Percentiles rank a stretch among this genome's conserved stretches.
These are phyloP conservation scores for Ramaria sp. DNA, from an alignment of 768 basidiomycete species.

Conservation along the genomic window DNA sequence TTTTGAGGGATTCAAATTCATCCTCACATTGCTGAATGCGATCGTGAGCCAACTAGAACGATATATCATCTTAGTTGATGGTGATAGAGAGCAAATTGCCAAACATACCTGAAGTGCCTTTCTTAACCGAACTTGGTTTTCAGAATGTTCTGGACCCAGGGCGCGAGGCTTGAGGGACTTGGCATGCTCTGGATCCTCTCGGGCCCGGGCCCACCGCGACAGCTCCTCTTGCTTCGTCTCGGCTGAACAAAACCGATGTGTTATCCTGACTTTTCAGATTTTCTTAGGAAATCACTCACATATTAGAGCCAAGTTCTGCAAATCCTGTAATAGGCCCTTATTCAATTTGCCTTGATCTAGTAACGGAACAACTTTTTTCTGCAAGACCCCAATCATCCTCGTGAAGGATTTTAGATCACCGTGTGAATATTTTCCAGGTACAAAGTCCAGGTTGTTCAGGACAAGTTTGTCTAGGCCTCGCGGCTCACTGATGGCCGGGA, in stretches of 20 bases:
- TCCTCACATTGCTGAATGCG: constrained; percentile 74
- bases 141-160: constrained; percentile 83
- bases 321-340: constrained; percentile 35
- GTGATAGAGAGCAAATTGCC: background rate
- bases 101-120: constrained; percentile 54
- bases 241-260: constrained; percentile 32
- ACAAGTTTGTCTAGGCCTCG: constrained; percentile 16
- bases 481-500: constrained; percentile 11
- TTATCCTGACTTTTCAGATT: constrained; percentile 18
- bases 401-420: constrained; percentile 44
- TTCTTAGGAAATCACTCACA: constrained; percentile 27
- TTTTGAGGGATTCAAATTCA: constrained; percentile 58
- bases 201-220: constrained; percentile 65
- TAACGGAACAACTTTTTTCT: constrained; percentile 41
- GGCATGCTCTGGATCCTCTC: constrained; percentile 67
- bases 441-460: constrained; percentile 18
- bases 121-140: constrained; percentile 69
- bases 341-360: constrained; percentile 32
- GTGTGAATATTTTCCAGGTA: constrained; percentile 18
- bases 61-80: constrained; percentile 8
- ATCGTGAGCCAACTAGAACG: constrained; percentile 49
- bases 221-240: constrained; percentile 80
- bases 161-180: constrained; percentile 63
- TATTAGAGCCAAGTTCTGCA: constrained; percentile 59
- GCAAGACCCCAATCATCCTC: constrained; percentile 33